Evolutionary conservation across 2,329 filamentous ascomycete genomes (phyloP), one percentile per base, ranked within the genome.

Genomic region (Zymoseptoria ardabiliae): DNA sequence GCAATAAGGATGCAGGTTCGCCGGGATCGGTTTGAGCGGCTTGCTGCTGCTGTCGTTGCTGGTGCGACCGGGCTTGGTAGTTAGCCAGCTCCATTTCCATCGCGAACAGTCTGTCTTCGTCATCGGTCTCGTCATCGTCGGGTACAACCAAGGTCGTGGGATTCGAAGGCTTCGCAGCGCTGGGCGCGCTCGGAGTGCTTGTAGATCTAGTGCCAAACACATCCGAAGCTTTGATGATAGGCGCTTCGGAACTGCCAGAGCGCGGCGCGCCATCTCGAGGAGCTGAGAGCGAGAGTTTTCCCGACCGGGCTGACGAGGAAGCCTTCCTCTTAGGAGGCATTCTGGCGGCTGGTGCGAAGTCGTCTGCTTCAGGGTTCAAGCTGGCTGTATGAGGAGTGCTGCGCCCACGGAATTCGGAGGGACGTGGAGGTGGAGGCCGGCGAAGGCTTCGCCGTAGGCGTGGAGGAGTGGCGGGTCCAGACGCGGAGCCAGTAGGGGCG

Each of bases 261-360:
- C 17, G 25, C n/a, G 56, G 25, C 17, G n/a, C 50, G 41, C 53
- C 52, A 23, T 19, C 35, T 53, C 58, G 63, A 23, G 60, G 30
- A 30, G 41, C 57, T n/a, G 60, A 58, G n/a, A 57, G 41, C 19
- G 52, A 54, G 48, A 51, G 53, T 49, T 61, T 65, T 35, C 56
- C 62, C 22, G 65, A 54, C 49, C 59, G 58, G 50, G 61, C 61
- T 19, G 60, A 64, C 0, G 66, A 64, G 3, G 67, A 65, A 17
- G 68, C 68, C 58, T 69, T 69, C 58, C 68, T 67, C 67, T 70
- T 70, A 62, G 65, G 55, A 50, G 66, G 60, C 62, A 58, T 62
- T 41, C 54, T 63, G 28, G 50, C 56, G n/a, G 54, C 25, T 20
- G 67, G 66, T 23, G 65, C 61, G 58, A 68, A 68, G n/a, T 67